Conservation (phyloP, 345 rosid species). For the Populus davidiana region DNA sequence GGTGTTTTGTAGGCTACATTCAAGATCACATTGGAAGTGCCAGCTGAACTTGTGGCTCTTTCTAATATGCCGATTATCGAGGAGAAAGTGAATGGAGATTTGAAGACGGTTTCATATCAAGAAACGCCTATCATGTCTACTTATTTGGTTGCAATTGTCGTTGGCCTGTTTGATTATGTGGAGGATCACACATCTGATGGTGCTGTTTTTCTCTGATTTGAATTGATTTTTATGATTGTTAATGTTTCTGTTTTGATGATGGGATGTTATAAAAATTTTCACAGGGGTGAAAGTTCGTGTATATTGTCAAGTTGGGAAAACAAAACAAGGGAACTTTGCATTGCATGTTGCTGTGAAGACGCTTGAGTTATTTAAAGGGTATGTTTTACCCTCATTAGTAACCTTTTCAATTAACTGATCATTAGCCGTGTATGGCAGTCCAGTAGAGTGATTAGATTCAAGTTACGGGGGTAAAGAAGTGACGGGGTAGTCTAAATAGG, state of each 20-base stretch:
- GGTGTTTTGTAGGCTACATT: constrained; percentile 67
- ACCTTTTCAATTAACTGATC: background rate
- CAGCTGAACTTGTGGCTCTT: constrained; percentile 75
- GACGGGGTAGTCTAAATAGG: background rate
- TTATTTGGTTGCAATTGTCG: constrained; percentile 85
- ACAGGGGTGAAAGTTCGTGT: constrained; percentile 85
- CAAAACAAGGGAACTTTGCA: constrained; percentile 89
- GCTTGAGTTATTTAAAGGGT: constrained; percentile 80
- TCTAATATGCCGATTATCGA: constrained; percentile 81
- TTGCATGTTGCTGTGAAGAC: constrained; percentile 86
- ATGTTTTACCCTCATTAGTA: constrained; percentile 30
- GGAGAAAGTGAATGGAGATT: constrained; percentile 64
- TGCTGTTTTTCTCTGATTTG: constrained; percentile 19
- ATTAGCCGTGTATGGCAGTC: background rate
- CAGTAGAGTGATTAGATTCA: background rate
- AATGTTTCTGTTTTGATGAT: background rate
- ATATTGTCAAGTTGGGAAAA: constrained; percentile 85
- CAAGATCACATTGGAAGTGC: constrained; percentile 86
- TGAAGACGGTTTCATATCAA: constrained; percentile 65
- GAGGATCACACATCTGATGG: constrained; percentile 94
- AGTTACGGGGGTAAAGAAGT: background rate
- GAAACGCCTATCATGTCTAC: constrained; percentile 97
- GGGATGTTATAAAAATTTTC: constrained; percentile 4
- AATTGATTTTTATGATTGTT: background rate
- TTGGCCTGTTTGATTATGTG: constrained; percentile 84